These are phyloP conservation scores for Penicillium silybi DNA, from an alignment of 495 filamentous ascomycete species.

Conservation along the genomic window DNA sequence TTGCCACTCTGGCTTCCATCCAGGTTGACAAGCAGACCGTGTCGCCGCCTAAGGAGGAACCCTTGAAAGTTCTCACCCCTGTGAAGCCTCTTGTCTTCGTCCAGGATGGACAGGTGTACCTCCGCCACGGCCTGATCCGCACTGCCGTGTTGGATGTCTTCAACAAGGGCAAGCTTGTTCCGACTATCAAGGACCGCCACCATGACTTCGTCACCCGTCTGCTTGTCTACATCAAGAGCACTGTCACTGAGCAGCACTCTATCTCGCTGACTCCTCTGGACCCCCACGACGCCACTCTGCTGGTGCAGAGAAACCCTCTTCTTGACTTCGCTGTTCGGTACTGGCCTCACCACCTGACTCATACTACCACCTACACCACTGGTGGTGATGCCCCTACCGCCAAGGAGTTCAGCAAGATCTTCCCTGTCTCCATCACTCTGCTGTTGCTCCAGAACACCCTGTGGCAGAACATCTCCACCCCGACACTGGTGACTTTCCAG, in stretches of 20 bases:
- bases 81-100: constrained; percentile 27
- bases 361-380: constrained; percentile 22
- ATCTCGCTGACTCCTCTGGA: constrained; percentile 26
- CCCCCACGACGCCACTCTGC: constrained; percentile 11
- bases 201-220: constrained; percentile 29
- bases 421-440: constrained; percentile 25
- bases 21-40: constrained; percentile 28
- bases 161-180: constrained; percentile 24
- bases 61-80: constrained; percentile 19
- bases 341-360: constrained; percentile 31
- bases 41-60: constrained; percentile 19
- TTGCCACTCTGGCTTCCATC: constrained; percentile 24
- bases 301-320: constrained; percentile 24
- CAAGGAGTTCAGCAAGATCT: constrained; percentile 27
- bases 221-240: constrained; percentile 28
- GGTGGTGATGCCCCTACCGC: constrained; percentile 21
- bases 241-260: constrained; percentile 25
- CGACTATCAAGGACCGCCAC: constrained; percentile 29
- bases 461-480: constrained; percentile 29
- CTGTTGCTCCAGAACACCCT: constrained; percentile 28
- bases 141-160: constrained; percentile 27
- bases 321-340: constrained; percentile 37
- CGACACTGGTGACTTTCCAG: constrained; percentile 22
- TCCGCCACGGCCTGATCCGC: constrained; percentile 33
- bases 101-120: constrained; percentile 31